phyloP scores from a whole-genome alignment of 2,329 filamentous ascomycete species.

The Claviceps sp. region DNA sequence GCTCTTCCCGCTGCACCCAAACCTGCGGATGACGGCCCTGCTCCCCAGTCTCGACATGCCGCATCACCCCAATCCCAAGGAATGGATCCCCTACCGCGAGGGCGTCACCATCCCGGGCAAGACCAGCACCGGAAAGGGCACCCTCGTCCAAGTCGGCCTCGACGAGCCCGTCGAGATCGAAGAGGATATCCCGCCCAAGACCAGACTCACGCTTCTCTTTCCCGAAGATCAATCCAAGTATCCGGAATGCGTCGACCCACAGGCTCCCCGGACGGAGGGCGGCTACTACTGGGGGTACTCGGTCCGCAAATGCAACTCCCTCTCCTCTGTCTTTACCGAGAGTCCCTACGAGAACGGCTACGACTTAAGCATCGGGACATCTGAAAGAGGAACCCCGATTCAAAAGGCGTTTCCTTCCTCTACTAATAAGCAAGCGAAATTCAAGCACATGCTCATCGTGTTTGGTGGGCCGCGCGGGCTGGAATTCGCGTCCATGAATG shows the following conservation, averaged over 20 bases:
- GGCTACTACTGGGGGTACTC: slow-evolving; percentile 84
- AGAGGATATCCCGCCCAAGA: slow-evolving; percentile 52
- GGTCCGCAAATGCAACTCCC: slow-evolving; percentile 49
- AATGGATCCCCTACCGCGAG: slow-evolving; percentile 71
- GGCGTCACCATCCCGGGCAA: slow-evolving; percentile 49
- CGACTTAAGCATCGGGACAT: slow-evolving; percentile 71
- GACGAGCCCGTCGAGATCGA: slow-evolving; percentile 42
- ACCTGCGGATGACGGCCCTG: slow-evolving; percentile 58
- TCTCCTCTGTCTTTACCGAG: slow-evolving; percentile 67
- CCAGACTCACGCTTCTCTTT: slow-evolving; percentile 58
- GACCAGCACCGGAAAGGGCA: slow-evolving; percentile 30
- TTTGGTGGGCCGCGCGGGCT: slow-evolving; percentile 73
- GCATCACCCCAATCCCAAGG: slow-evolving; percentile 62
- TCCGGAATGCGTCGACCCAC: slow-evolving; percentile 51
- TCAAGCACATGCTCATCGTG: slow-evolving; percentile 62
- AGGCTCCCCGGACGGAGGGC: slow-evolving; percentile 55
- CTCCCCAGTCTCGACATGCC: slow-evolving; percentile 74
- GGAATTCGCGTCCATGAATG: slow-evolving; percentile 58
- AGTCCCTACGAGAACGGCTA: slow-evolving; percentile 64
- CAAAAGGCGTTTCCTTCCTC: slow-evolving; percentile 29
- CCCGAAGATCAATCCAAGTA: slow-evolving; percentile 30
- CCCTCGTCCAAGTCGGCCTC: slow-evolving; percentile 45
- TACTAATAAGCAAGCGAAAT: slow-evolving; percentile 27
- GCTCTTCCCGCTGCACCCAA: slow-evolving; percentile 67
- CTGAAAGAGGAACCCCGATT: slow-evolving; percentile 53